A percentile compares a stretch with the other conserved stretches of the same genome.
These are phyloP conservation scores for Stachybotrys chlorohalonatus DNA, from an alignment of 2,329 filamentous ascomycete species.

Conservation along the genomic window DNA sequence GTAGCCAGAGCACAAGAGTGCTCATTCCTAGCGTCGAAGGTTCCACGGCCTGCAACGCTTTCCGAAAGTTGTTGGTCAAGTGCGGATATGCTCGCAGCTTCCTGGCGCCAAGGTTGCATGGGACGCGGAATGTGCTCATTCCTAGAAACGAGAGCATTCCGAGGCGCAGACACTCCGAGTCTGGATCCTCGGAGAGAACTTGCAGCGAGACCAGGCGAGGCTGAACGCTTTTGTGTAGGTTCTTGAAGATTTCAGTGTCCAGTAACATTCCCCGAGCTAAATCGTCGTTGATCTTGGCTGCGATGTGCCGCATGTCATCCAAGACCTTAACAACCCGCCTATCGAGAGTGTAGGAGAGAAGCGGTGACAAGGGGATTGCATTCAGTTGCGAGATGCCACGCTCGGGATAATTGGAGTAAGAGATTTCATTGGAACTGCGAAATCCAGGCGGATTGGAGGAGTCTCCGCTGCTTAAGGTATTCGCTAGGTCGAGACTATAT, in stretches of 20 bases:
- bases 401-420: background rate
- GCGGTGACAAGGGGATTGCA: background rate
- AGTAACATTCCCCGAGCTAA: background rate
- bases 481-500: background rate
- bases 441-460: background rate
- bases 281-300: background rate
- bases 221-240: background rate
- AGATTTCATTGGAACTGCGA: background rate
- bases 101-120: background rate
- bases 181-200: background rate
- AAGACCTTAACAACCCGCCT: background rate
- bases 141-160: background rate
- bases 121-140: background rate
- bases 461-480: background rate
- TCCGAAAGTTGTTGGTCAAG: background rate
- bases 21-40: background rate
- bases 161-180: background rate
- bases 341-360: background rate
- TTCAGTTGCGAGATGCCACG: background rate
- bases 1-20: background rate
- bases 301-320: background rate
- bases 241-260: background rate
- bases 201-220: background rate
- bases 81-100: background rate
- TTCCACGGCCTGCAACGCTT: background rate